phyloP scores from a whole-genome alignment of 192 early-diverging fungal genomes.

The Coemansia aciculifera region DNA sequence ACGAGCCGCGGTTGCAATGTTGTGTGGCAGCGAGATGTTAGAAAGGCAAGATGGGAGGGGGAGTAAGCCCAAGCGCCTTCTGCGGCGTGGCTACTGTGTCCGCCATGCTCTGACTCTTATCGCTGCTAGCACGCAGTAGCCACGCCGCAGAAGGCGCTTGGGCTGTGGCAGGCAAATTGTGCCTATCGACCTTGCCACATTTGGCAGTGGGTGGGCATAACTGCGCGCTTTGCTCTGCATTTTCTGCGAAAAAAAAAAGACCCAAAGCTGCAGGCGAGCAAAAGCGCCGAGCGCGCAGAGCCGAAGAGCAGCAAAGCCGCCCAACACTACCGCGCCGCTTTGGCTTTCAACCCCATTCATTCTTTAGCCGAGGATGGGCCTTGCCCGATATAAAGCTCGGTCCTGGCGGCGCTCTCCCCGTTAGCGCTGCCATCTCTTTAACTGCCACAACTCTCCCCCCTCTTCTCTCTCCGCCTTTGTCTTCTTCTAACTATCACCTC shows the following conservation, averaged over 20 bases:
- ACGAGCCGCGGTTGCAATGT: background rate
- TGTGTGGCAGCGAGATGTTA: background rate
- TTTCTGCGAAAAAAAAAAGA: background rate
- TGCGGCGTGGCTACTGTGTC: constrained; percentile 2
- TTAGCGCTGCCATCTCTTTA: background rate
- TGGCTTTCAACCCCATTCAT: constrained; percentile 4
- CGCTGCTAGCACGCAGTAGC: constrained; percentile 1
- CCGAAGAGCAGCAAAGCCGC: constrained; percentile 3
- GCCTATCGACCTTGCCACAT: constrained; percentile 25
- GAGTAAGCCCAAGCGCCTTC: background rate
- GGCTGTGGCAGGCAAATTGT: background rate
- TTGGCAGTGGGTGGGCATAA: constrained; percentile 10
- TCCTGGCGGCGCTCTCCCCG: background rate
- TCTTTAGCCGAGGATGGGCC: constrained; percentile 4
- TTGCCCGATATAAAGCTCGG: constrained; percentile 1
- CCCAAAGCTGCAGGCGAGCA: background rate
- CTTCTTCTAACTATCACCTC: constrained; percentile 8
- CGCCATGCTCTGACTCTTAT: constrained; percentile 6
- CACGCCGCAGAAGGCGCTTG: background rate
- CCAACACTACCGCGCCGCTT: background rate
- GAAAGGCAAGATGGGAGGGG: background rate
- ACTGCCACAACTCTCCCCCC: background rate
- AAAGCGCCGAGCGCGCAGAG: background rate
- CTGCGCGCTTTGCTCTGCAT: constrained; percentile 16
- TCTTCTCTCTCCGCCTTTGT: constrained; percentile 7